Evolutionary conservation across 495 filamentous ascomycete species (phyloP).

Genomic region (Elaphomyces granulatus): DNA sequence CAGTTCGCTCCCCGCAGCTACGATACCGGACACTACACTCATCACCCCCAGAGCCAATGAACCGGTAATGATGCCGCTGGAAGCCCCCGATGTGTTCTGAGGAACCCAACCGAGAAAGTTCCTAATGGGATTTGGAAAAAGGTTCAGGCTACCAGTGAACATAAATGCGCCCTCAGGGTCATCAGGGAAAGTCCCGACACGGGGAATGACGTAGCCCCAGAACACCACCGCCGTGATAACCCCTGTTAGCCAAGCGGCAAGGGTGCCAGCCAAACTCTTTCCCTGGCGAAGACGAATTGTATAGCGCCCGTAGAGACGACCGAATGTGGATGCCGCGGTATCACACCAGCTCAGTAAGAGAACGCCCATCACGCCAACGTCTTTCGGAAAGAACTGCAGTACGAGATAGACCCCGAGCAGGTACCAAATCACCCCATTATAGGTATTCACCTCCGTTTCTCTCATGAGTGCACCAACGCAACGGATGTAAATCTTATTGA

Average conservation of each 20-base stretch:
- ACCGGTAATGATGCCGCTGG: constrained; percentile 41
- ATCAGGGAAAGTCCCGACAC: constrained; percentile 47
- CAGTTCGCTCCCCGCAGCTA: constrained; percentile 79
- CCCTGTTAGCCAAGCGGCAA: constrained; percentile 71
- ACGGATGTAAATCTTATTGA: constrained; percentile 81
- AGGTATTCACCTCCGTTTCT: constrained; percentile 81
- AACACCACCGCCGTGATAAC: constrained; percentile 67
- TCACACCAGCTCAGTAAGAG: constrained; percentile 95
- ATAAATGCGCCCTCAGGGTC: constrained; percentile 58
- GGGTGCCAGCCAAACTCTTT: constrained; percentile 81
- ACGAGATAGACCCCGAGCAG: constrained; percentile 78
- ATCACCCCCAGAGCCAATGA: constrained; percentile 65
- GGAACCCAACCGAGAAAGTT: constrained; percentile 27
- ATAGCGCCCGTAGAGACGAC: constrained; percentile 72
- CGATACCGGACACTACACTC: constrained; percentile 74
- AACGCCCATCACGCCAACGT: constrained; percentile 79
- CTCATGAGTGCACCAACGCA: constrained; percentile 85
- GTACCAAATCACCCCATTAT: constrained; percentile 96
- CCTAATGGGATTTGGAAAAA: constrained; percentile 42
- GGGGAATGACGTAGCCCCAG: constrained; percentile 74
- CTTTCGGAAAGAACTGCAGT: constrained; percentile 80
- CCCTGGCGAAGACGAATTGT: constrained; percentile 71
- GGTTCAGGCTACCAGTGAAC: constrained; percentile 58
- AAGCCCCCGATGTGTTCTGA: constrained; percentile 17
- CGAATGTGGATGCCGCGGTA: constrained; percentile 88